Evolutionary conservation across 176 grass and related monocot genomes (phyloP), one percentile per base, ranked within the genome.

Genomic region (Phoenix dactylifera): DNA sequence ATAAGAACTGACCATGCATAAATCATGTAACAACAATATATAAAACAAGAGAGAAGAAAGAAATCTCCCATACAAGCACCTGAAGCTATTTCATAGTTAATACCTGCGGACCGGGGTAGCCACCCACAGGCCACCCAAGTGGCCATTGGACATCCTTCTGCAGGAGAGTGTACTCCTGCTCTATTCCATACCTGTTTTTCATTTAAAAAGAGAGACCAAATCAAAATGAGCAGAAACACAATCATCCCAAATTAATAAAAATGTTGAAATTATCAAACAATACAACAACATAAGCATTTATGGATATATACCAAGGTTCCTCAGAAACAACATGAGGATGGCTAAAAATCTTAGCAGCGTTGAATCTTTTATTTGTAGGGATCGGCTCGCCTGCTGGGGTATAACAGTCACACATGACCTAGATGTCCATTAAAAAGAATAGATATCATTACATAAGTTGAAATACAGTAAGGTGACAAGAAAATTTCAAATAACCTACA

Each of bases 361-460:
- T 67, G 30, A 60, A 4, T 59, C 94, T 85, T 73, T 98, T 98
- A 76, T 98, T 98, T 16, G 88, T 98, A 9, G 88, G 88, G 57
- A 98, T 98, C 3, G 94, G 79, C 72, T 86, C 88, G 29, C 94
- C 94, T 19, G 74, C 82, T 68, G 94, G 94, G 4, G 94, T 98
- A 69, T 98, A 98, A 66, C 94, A 98, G 70, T 98, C 94, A 71
- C 94, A 98, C 74, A 98, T 93, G 52, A 98, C 94, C 94, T 98
- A 73, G 26, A 49, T 18, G 51, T 17, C 18, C 6, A 66, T 82
- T 18, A 60, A 16, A 32, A 17, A 60, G 22, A n/a, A 60, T 9
- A 44, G 9, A 44, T 39, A 39, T 44, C 35, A n/a, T n/a, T n/a
- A n/a, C n/a, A 1, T 44, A 44, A 14, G 35, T 44, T 44, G 35